Evolutionary conservation across 2,329 filamentous ascomycete genomes (phyloP), one percentile per base, ranked within the genome.

Genomic region (Microdochium bolleyi): DNA sequence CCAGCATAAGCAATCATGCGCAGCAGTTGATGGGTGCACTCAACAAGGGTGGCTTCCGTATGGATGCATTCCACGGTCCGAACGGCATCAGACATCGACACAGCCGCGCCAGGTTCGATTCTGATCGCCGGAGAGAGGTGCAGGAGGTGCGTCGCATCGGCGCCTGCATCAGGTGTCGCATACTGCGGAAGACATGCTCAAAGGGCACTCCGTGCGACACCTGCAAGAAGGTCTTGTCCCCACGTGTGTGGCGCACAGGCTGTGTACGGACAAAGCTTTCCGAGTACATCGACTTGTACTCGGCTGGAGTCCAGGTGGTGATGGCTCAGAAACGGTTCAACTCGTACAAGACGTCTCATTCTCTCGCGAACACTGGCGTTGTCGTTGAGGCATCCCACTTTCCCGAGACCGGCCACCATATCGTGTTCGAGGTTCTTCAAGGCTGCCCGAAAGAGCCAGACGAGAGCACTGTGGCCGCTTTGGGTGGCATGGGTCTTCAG

Each of bases 161-260:
- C 5, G 83, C 83, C 13, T 87, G 83, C 58, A 84, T 85, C 51
- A 73, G 83, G 48, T 87, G 83, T 60, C 76, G 82, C 37, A 85
- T 86, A 56, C 67, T 87, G 34, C 76, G 83, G 53, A 87, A 87
- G 67, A 83, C 80, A 1, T 87, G 83, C 60, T 83, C 81, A n/a
- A 78, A 76, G 54, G 83, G 80, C 30, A 79, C 75, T 7, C 82
- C 83, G 0, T 87, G 83, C 58, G 76, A 80, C 51, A 82, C 82
- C 1, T 87, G 83, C 56, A 76, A 77, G 55, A 84, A 82, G 60
- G 82, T 87, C 1, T 68, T 85, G 38, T 76, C 78, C 3, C 82
- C 83, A 1, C 75, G 83, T 9, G 75, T 86, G n/a, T 87, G 83
- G 83, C 79, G 77, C 55, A 78, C 77, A 2, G 79, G 80, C 10